Evolutionary conservation across 1,284 basidiomycete genomes (phyloP).

Genomic region (Lignosus rhinocerotis): DNA sequence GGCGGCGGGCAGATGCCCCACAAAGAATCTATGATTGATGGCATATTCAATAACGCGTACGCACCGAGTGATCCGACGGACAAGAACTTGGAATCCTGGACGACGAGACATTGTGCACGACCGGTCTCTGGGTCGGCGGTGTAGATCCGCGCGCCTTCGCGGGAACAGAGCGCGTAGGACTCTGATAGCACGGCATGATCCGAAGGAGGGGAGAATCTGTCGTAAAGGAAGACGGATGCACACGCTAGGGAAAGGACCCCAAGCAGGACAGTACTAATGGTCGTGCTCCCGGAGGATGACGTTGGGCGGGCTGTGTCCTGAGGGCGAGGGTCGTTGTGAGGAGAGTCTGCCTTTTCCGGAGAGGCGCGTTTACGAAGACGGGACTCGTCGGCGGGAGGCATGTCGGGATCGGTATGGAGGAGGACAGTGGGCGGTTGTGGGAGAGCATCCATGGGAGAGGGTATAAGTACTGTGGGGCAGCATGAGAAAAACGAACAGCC

Average conservation of each 20-base stretch:
- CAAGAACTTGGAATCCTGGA: constrained; percentile 49
- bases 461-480: constrained; percentile 14
- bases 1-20: background rate
- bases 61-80: constrained; percentile 58
- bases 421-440: constrained; percentile 1
- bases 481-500: constrained; percentile 10
- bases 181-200: constrained; percentile 9
- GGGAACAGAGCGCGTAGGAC: constrained; percentile 62
- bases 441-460: constrained; percentile 1
- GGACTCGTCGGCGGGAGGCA: constrained; percentile 20
- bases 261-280: constrained; percentile 5
- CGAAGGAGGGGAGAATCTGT: background rate
- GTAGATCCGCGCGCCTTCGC: constrained; percentile 50
- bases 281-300: background rate
- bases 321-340: background rate
- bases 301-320: background rate
- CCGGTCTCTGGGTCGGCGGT: constrained; percentile 56
- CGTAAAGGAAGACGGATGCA: constrained; percentile 14
- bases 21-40: background rate
- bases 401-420: constrained; percentile 6
- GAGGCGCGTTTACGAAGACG: constrained; percentile 24
- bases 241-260: constrained; percentile 17
- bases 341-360: constrained; percentile 14
- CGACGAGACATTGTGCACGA: constrained; percentile 58
- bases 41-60: constrained; percentile 17